These are phyloP conservation scores for Lasiodiplodia theobromae DNA, from an alignment of 2,329 filamentous ascomycete species.

Conservation along the genomic window DNA sequence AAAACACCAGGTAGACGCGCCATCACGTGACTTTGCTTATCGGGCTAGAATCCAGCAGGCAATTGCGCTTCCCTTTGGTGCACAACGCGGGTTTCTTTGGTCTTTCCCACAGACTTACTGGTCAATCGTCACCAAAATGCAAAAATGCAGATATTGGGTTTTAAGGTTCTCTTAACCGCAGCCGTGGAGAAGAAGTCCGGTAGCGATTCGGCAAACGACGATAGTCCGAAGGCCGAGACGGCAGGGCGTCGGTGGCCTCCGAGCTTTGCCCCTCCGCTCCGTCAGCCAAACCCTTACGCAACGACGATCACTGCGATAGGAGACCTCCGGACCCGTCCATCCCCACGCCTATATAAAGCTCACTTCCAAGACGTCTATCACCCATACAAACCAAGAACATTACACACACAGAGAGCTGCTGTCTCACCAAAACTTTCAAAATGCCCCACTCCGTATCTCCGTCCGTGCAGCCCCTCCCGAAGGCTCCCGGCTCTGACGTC, in stretches of 20 bases:
- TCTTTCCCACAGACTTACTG: too few species aligned
- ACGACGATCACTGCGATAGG: constrained; percentile 7
- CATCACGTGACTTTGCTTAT: too few species aligned
- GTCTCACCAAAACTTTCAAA: neutral
- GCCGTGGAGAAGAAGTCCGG: constrained; percentile 7
- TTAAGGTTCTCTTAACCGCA: too few species aligned
- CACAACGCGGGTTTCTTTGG: too few species aligned
- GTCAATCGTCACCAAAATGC: too few species aligned
- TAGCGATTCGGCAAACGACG: neutral
- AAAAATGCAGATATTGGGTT: too few species aligned
- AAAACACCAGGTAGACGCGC: too few species aligned
- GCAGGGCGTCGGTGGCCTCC: constrained; percentile 1
- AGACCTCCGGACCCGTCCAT: constrained; percentile 3
- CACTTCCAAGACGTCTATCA: neutral
- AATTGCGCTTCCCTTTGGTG: too few species aligned
- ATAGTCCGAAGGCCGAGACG: neutral
- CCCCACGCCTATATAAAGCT: neutral
- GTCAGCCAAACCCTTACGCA: neutral
- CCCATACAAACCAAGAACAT: neutral
- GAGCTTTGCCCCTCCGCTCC: constrained; percentile 6
- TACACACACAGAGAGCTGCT: neutral
- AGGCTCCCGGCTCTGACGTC: constrained; percentile 36
- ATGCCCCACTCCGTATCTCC: constrained; percentile 28
- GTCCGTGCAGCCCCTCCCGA: constrained; percentile 32
- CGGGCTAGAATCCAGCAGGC: too few species aligned